Base-by-base conservation (phyloP, 805 yeast genomes). In the Lipomyces mesembrius region DNA sequence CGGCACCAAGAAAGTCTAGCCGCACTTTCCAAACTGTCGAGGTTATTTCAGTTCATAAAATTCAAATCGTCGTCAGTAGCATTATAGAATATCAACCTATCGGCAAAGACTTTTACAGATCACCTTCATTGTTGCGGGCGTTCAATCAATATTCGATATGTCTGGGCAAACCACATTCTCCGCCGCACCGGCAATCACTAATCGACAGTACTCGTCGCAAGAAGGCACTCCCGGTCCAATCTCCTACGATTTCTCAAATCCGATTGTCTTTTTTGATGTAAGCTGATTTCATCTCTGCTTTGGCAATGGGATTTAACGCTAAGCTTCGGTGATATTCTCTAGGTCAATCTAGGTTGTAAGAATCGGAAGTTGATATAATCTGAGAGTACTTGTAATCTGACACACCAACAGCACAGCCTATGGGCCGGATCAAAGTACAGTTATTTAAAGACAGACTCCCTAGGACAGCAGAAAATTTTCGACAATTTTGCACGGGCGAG, bases 401-500 rank as follows among this genome's bases (percentile, higher is more conserved):
- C 14, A 37, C 12, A 52, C 59, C n/a, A 52, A 32, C 63, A 67
- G 78, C 76, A 2, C 74, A 75, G 57, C 69, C 69, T 1, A 62
- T 80, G 43, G 86, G 86, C 0, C 71, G 87, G 37, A 75, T 84
- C 65, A 83, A 83, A 71, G 79, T 84, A 55, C 78, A 80, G 71
- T 76, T 84, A 12, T 82, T 74, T 70, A 75, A 79, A 6, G 79
- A 78, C 7, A 72, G 75, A 22, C 72, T 83, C 12, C 86, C 87
- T 0, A 75, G 72, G 74, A 84, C 87, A 0, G 68, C 79, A 22
- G 87, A 84, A 68, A 84, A 84, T 72, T 83, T 84, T 72, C 76
- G 87, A 35, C 86, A 83, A 70, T 80, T 83, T 64, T 84, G 86
- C 72, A 83, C 85, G 0, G 86, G 86, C 6, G 86, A 83, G 66